A percentile compares a stretch with the other conserved stretches of the same genome.
Evolutionary conservation across 306 rosid species (phyloP).

Genomic region (Myrica gale): DNA sequence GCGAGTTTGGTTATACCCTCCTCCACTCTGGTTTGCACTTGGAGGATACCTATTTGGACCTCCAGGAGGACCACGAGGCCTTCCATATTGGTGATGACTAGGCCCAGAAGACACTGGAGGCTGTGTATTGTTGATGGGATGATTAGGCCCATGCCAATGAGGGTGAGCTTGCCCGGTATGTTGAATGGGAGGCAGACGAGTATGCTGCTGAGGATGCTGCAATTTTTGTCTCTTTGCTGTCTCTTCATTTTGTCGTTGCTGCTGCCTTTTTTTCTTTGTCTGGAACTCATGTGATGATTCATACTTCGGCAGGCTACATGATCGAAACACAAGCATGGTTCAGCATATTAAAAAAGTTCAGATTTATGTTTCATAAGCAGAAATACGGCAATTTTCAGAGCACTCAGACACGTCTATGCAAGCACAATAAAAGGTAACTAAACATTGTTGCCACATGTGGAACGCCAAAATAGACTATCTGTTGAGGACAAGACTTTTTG

Average conservation of each 20-base stretch:
- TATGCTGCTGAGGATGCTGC: slow-evolving; percentile 50
- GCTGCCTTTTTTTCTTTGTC: slow-evolving; percentile 70
- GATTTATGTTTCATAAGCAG: slow-evolving; percentile 8
- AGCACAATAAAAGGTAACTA: background rate
- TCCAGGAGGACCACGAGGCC: slow-evolving; percentile 46
- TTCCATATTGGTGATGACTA: slow-evolving; percentile 50
- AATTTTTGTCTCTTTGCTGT: slow-evolving; percentile 54
- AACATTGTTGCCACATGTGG: background rate
- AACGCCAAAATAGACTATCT: background rate
- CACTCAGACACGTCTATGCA: background rate
- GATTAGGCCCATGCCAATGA: slow-evolving; percentile 48
- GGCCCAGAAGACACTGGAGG: slow-evolving; percentile 50
- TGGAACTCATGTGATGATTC: slow-evolving; percentile 75
- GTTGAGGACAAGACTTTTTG: background rate
- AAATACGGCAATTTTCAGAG: background rate
- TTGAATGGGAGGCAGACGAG: slow-evolving; percentile 57
- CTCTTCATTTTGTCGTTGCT: slow-evolving; percentile 65
- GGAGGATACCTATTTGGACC: slow-evolving; percentile 56
- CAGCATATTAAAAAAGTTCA: background rate
- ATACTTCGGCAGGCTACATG: slow-evolving; percentile 59
- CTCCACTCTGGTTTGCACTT: slow-evolving; percentile 48
- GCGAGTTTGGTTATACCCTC: slow-evolving; percentile 40
- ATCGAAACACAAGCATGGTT: slow-evolving; percentile 15
- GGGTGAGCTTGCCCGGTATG: slow-evolving; percentile 41
- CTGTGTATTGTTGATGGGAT: slow-evolving; percentile 40